A percentile compares a stretch with the other conserved stretches of the same genome.
Conservation (phyloP, 2,329 filamentous ascomycete species). For the Colletotrichum eremochloae region DNA sequence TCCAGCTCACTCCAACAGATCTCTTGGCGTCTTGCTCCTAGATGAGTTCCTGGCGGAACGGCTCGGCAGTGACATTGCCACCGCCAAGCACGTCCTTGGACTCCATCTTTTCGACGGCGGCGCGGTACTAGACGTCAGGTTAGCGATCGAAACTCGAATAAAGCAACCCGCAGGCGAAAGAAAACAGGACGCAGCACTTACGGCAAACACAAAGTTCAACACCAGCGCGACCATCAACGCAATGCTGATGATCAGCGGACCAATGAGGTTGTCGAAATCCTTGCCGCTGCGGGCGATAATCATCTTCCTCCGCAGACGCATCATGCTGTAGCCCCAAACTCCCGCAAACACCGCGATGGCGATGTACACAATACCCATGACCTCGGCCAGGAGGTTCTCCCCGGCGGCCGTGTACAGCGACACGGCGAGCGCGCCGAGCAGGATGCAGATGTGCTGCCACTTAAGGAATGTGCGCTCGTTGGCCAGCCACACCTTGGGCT, state of each 20-base stretch:
- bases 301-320: slow-evolving; percentile 80
- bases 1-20: background rate
- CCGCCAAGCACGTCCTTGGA: background rate
- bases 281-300: slow-evolving; percentile 89
- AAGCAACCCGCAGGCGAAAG: background rate
- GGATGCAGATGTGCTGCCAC: slow-evolving; percentile 94
- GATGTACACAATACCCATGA: slow-evolving; percentile 87
- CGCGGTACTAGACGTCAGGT: slow-evolving; percentile 29
- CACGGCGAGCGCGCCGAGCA: slow-evolving; percentile 86
- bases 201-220: slow-evolving; percentile 91
- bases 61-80: slow-evolving; percentile 24
- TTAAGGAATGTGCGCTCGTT: slow-evolving; percentile 99
- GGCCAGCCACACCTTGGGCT: slow-evolving; percentile 98
- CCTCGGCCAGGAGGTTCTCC: slow-evolving; percentile 79
- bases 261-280: slow-evolving; percentile 91
- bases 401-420: slow-evolving; percentile 91
- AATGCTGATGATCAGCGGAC: slow-evolving; percentile 85
- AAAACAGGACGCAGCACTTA: slow-evolving; percentile 54
- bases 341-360: slow-evolving; percentile 85
- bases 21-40: slow-evolving; percentile 27
- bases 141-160: background rate
- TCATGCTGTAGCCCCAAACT: slow-evolving; percentile 88
- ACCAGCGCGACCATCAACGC: slow-evolving; percentile 83
- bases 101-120: slow-evolving; percentile 35
- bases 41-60: slow-evolving; percentile 49